A percentile compares a stretch with the other conserved stretches of the same genome.
These are phyloP conservation scores for Malassezia dermatis DNA, from an alignment of 1,284 basidiomycete species.

Conservation along the genomic window DNA sequence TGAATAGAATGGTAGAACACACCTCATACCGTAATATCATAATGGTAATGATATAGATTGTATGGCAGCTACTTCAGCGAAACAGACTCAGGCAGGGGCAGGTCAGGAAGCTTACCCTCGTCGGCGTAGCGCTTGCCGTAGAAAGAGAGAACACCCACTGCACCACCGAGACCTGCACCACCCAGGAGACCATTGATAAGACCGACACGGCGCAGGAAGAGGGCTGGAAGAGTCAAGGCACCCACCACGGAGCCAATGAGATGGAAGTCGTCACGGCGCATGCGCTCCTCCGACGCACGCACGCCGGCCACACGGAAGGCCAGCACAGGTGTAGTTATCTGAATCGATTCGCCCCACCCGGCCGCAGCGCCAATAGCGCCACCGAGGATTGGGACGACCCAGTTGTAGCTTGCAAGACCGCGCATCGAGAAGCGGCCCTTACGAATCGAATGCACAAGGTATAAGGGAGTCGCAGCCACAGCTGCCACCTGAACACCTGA, in stretches of 20 bases:
- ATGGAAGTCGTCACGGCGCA: slow-evolving; percentile 36
- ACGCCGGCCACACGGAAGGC: slow-evolving; percentile 12
- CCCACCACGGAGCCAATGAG: slow-evolving; percentile 39
- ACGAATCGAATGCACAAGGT: slow-evolving; percentile 23
- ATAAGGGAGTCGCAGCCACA: slow-evolving; percentile 36
- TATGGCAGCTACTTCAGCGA: background rate
- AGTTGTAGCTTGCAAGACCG: slow-evolving; percentile 26
- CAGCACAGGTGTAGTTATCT: slow-evolving; percentile 19
- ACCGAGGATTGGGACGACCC: slow-evolving; percentile 28
- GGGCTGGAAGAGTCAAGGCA: slow-evolving; percentile 31
- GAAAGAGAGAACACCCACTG: slow-evolving; percentile 27
- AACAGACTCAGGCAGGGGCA: slow-evolving; percentile 9
- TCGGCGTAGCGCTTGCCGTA: slow-evolving; percentile 8
- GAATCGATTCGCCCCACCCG: slow-evolving; percentile 22
- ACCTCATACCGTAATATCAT: background rate
- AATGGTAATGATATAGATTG: background rate
- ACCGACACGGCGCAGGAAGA: slow-evolving; percentile 34
- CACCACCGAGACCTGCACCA: slow-evolving; percentile 37
- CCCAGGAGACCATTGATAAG: slow-evolving; percentile 40
- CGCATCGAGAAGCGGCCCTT: slow-evolving; percentile 27
- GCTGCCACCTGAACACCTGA: slow-evolving; percentile 29
- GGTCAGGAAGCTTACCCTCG: background rate
- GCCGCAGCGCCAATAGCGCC: slow-evolving; percentile 18
- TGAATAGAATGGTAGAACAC: background rate
- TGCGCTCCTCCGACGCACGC: slow-evolving; percentile 19